Conservation (phyloP, 2,329 filamentous ascomycete genomes). For the Lomentospora prolificans region DNA sequence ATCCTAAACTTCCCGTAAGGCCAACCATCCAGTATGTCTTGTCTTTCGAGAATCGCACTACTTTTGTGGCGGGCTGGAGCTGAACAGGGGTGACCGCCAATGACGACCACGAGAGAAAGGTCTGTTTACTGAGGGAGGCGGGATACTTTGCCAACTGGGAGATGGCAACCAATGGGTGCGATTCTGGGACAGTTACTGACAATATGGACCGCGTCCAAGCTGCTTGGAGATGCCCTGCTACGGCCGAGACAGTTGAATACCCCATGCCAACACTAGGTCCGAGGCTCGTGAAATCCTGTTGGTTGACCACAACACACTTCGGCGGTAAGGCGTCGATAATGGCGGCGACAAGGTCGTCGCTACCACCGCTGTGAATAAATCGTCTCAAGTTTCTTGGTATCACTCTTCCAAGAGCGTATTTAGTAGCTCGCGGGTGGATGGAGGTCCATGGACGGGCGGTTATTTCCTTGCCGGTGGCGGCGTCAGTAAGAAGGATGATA, state of each 20-base stretch:
- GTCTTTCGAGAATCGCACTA: conserved; percentile 14
- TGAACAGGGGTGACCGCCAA: background rate
- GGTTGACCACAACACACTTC: background rate
- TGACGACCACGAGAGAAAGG: background rate
- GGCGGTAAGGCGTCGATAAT: background rate
- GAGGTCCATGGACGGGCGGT: background rate
- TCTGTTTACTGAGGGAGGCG: background rate
- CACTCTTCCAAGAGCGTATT: background rate
- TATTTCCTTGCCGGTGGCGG: background rate
- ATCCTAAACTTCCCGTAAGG: conserved; percentile 23
- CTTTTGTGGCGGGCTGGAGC: background rate
- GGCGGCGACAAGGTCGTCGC: background rate
- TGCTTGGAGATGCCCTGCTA: background rate
- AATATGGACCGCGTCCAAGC: background rate
- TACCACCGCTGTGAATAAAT: background rate
- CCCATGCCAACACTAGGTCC: background rate
- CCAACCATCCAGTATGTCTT: conserved; percentile 25
- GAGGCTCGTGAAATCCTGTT: background rate
- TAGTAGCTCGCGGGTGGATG: background rate
- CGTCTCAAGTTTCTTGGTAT: background rate
- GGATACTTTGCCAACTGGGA: background rate
- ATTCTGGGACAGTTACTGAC: background rate
- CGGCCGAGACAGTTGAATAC: background rate
- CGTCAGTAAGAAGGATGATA: background rate
- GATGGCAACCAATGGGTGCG: background rate